Percentiles rank a stretch among this genome's conserved stretches.
Evolutionary conservation across 495 filamentous ascomycete species (phyloP).

Genomic region (Tirmania nivea): DNA sequence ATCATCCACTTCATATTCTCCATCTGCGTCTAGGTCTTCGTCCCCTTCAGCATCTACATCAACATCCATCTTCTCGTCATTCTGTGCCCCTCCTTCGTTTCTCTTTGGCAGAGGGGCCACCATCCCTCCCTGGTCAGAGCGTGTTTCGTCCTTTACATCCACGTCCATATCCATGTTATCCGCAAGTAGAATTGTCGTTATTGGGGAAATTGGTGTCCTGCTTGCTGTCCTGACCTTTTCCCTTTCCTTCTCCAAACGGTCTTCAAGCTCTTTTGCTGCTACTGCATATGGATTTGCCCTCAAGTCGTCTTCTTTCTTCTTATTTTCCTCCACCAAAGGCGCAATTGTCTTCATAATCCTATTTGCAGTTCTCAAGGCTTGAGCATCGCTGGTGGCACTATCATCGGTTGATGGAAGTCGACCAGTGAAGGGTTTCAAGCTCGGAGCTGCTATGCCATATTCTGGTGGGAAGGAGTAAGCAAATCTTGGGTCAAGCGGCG

Average conservation of each 20-base stretch:
- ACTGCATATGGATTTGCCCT: slow-evolving; percentile 44
- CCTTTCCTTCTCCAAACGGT: slow-evolving; percentile 39
- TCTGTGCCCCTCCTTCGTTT: slow-evolving; percentile 25
- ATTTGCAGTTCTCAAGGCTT: slow-evolving; percentile 34
- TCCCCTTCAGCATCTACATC: slow-evolving; percentile 1
- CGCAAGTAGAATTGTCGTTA: not conserved
- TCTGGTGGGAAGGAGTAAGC: slow-evolving; percentile 2
- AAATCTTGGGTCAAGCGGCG: slow-evolving; percentile 9
- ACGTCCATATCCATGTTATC: not conserved
- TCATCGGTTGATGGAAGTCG: not conserved
- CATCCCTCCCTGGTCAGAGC: slow-evolving; percentile 14
- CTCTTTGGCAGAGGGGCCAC: slow-evolving; percentile 15
- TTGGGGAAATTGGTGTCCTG: not conserved
- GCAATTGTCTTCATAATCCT: slow-evolving; percentile 65
- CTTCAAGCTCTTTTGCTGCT: slow-evolving; percentile 49
- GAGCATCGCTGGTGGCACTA: slow-evolving; percentile 2
- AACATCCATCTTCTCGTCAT: slow-evolving; percentile 21
- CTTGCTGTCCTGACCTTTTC: slow-evolving; percentile 22
- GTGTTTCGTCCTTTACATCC: slow-evolving; percentile 5
- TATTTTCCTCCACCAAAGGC: slow-evolving; percentile 50
- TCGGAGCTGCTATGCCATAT: not conserved
- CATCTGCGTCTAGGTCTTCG: slow-evolving; percentile 12
- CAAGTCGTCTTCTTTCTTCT: slow-evolving; percentile 59
- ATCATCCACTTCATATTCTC: slow-evolving; percentile 3
- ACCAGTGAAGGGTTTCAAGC: not conserved